A percentile compares a stretch with the other conserved stretches of the same genome.
These are phyloP conservation scores for Solanum lycopersicoides DNA, from an alignment of 257 asterid species.

Conservation along the genomic window DNA sequence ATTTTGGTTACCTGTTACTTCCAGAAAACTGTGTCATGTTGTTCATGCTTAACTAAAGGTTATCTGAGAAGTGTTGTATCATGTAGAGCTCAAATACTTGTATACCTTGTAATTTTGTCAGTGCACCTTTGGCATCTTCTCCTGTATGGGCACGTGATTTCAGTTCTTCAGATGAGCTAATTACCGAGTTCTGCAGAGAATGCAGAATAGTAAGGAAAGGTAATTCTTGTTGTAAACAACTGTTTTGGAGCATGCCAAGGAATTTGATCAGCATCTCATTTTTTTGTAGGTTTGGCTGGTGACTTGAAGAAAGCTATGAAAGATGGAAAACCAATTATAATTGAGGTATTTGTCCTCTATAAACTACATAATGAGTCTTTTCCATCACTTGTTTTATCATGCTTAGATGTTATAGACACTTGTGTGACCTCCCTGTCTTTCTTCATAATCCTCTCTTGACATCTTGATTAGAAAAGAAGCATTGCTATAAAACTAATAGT, in stretches of 20 bases:
- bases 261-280: background rate
- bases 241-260: constrained; percentile 1
- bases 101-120: constrained; percentile 21
- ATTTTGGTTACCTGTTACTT: background rate
- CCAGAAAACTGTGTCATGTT: background rate
- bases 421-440: background rate
- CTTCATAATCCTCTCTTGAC: background rate
- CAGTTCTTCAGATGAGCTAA: constrained; percentile 79
- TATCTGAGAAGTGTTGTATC: background rate
- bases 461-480: background rate
- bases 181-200: constrained; percentile 95
- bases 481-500: background rate
- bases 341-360: constrained; percentile 52
- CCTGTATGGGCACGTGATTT: constrained; percentile 96
- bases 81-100: constrained; percentile 7
- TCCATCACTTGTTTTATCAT: background rate
- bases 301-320: constrained; percentile 98
- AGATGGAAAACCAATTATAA: constrained; percentile 96
- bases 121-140: constrained; percentile 91
- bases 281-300: constrained; percentile 79
- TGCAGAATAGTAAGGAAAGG: constrained; percentile 98
- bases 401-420: background rate
- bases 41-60: background rate
- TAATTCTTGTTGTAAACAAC: constrained; percentile 7
- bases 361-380: background rate